These are phyloP conservation scores for Orobanche coerulescens DNA, from an alignment of 257 asterid species.

Conservation along the genomic window DNA sequence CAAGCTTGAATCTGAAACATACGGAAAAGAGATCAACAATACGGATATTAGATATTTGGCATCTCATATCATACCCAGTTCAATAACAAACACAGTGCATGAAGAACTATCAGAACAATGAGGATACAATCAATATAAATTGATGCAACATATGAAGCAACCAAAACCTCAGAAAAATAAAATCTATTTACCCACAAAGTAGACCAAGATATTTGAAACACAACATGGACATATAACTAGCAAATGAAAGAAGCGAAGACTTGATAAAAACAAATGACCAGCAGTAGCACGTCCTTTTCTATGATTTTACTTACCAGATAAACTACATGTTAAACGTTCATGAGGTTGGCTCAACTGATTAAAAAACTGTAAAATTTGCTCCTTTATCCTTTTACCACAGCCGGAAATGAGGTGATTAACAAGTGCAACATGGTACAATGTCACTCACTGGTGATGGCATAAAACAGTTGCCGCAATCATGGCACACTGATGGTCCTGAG, in stretches of 20 bases:
- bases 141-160: slow-evolving; percentile 11
- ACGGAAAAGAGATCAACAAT: slow-evolving; percentile 3
- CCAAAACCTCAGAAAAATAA: not conserved
- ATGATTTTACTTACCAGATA: not conserved
- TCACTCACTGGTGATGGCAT: not conserved
- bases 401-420: not conserved
- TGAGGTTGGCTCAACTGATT: not conserved
- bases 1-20: slow-evolving; percentile 68
- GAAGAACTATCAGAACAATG: slow-evolving; percentile 1
- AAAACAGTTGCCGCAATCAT: not conserved
- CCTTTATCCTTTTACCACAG: not conserved
- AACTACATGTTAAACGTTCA: not conserved
- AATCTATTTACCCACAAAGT: not conserved
- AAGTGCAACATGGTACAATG: not conserved
- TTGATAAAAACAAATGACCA: not conserved
- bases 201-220: not conserved
- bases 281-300: not conserved
- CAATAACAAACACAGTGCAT: not conserved
- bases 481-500: not conserved
- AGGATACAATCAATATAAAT: not conserved
- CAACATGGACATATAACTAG: not conserved
- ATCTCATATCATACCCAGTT: not conserved
- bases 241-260: not conserved
- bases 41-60: not conserved
- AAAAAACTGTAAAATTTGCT: slow-evolving; percentile 9